Percentiles rank a stretch among this genome's conserved stretches.
phyloP scores from a whole-genome alignment of 225 moss, liverwort and hornwort genomes.

The Pseudisothecium myosuroides region DNA sequence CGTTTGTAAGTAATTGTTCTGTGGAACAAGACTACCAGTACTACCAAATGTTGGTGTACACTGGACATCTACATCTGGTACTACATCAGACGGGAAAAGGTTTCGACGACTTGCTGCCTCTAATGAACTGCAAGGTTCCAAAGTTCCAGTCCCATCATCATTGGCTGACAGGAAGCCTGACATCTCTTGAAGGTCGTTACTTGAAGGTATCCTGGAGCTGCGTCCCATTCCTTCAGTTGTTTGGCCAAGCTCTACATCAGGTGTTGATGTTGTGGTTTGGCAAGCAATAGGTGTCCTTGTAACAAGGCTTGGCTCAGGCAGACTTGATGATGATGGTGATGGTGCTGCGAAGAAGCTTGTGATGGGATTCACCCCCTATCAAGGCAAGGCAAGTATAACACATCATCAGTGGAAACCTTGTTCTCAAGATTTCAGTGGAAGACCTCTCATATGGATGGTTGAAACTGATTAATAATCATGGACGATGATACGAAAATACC shows the following conservation, averaged over 20 bases:
- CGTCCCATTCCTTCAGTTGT: neutral
- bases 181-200: neutral
- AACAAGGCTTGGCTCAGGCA: neutral
- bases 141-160: neutral
- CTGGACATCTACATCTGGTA: neutral
- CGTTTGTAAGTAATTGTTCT: neutral
- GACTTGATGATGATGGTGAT: neutral
- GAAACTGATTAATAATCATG: neutral
- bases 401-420: neutral
- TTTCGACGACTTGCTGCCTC: neutral
- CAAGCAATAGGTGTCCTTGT: neutral
- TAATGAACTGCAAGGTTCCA: neutral
- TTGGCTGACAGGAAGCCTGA: neutral
- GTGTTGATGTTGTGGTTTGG: neutral
- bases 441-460: neutral
- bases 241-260: neutral
- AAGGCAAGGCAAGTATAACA: neutral
- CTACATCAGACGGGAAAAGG: neutral
- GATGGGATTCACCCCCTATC: slow-evolving; percentile 60
- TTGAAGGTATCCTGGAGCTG: neutral
- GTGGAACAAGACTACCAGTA: neutral
- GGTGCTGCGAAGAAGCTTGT: slow-evolving; percentile 66
- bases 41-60: slow-evolving; percentile 54
- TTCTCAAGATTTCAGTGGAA: neutral
- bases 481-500: neutral